A percentile compares a stretch with the other conserved stretches of the same genome.
Conservation (phyloP, 352 stramenopile species). For the Saprolegnia diclina region DNA sequence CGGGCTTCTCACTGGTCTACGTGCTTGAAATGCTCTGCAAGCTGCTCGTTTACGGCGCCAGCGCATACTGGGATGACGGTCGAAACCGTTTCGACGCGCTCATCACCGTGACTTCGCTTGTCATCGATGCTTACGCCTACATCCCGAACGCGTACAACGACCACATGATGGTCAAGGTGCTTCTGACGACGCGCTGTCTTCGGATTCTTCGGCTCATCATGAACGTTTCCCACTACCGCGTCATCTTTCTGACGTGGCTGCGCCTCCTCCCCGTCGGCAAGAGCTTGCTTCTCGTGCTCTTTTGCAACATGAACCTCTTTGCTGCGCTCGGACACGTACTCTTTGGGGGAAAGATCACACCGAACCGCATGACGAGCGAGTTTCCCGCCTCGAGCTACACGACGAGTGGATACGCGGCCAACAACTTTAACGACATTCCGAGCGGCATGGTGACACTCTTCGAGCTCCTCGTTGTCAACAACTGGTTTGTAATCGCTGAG, state of each 20-base stretch:
- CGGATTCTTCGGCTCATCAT: conserved; percentile 52
- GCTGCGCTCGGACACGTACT: conserved; percentile 49
- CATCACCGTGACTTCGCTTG: conserved; percentile 55
- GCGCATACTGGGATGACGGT: conserved; percentile 48
- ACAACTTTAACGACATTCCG: conserved; percentile 78
- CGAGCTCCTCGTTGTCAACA: conserved; percentile 70
- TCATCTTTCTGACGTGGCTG: conserved; percentile 39
- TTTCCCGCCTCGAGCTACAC: conserved; percentile 42
- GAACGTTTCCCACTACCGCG: conserved; percentile 29
- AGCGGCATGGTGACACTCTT: conserved; percentile 58
- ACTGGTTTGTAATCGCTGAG: conserved; percentile 73
- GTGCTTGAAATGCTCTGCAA: conserved; percentile 80
- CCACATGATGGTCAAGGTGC: conserved; percentile 37
- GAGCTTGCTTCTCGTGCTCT: conserved; percentile 30
- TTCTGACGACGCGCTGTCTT: conserved; percentile 50
- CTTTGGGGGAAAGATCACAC: conserved; percentile 52
- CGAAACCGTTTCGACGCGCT: conserved; percentile 84
- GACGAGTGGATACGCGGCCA: conserved; percentile 48
- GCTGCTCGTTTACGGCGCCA: conserved; percentile 49
- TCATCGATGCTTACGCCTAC: conserved; percentile 50
- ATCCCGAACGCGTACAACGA: conserved; percentile 32
- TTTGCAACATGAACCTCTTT: conserved; percentile 48
- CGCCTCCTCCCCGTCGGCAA: conserved; percentile 36
- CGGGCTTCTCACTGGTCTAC: conserved; percentile 63
- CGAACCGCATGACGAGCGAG: conserved; percentile 30